Evolutionary conservation across 148 eudicot genomes (phyloP).

Genomic region (Amaranthus cruentus): DNA sequence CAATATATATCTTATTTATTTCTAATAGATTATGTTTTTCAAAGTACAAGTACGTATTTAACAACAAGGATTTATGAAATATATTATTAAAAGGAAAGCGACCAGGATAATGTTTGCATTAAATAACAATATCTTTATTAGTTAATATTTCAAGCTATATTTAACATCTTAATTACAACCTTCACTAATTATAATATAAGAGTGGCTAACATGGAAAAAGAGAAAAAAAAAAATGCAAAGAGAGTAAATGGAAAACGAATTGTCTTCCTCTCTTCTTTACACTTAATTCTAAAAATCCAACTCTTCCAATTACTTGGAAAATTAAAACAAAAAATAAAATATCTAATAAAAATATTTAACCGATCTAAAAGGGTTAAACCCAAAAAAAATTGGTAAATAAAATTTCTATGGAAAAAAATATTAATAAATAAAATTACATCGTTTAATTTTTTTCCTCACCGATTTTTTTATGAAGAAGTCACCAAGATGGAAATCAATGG

Average conservation of each 20-base stretch:
- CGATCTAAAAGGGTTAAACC: constrained; percentile 9
- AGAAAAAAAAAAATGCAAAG: constrained; percentile 6
- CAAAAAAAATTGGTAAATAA: constrained; percentile 14
- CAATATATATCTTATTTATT: too few species aligned
- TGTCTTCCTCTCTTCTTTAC: constrained; percentile 12
- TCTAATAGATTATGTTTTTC: too few species aligned
- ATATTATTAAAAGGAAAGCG: too few species aligned
- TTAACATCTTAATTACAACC: constrained; percentile 15
- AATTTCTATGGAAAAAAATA: constrained; percentile 10
- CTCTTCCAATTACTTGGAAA: constrained; percentile 17
- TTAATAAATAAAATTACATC: constrained; percentile 13
- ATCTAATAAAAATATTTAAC: constrained; percentile 22
- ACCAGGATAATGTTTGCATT: background rate
- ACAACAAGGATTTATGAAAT: too few species aligned
- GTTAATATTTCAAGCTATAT: background rate
- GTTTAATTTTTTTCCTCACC: background rate
- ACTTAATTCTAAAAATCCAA: constrained; percentile 18
- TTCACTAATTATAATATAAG: background rate
- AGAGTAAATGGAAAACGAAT: constrained; percentile 3
- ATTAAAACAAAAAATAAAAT: background rate
- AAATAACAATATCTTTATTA: background rate
- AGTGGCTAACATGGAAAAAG: constrained; percentile 10
- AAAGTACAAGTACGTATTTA: too few species aligned
- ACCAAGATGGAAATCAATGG: constrained; percentile 47
- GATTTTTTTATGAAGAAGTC: constrained; percentile 36